These are phyloP conservation scores for Penicillium griseofulvum DNA, from an alignment of 2,329 filamentous ascomycete species.

Conservation along the genomic window DNA sequence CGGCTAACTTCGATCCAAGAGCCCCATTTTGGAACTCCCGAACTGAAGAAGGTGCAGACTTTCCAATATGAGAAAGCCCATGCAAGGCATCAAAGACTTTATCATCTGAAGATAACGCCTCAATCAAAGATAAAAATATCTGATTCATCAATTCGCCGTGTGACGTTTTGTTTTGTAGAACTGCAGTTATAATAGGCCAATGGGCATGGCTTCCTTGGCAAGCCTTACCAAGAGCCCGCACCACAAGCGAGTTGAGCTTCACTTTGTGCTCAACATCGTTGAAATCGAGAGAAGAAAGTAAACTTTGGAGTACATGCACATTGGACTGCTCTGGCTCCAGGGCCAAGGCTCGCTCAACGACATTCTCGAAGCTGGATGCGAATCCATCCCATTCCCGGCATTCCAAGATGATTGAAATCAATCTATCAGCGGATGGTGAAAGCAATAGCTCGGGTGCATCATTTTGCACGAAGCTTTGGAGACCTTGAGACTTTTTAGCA, in stretches of 20 bases:
- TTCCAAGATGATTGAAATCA: slow-evolving; percentile 64
- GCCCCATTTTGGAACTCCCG: slow-evolving; percentile 44
- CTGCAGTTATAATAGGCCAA: slow-evolving; percentile 41
- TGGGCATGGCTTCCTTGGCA: slow-evolving; percentile 35
- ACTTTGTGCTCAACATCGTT: slow-evolving; percentile 36
- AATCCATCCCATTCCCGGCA: slow-evolving; percentile 48
- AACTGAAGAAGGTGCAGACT: slow-evolving; percentile 41
- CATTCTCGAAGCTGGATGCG: slow-evolving; percentile 39
- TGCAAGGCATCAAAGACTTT: slow-evolving; percentile 38
- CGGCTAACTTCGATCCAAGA: slow-evolving; percentile 52
- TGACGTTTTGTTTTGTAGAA: slow-evolving; percentile 39
- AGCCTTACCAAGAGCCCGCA: slow-evolving; percentile 36
- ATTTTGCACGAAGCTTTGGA: slow-evolving; percentile 54
- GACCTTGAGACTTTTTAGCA: slow-evolving; percentile 40
- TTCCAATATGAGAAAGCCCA: slow-evolving; percentile 47
- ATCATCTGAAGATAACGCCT: slow-evolving; percentile 41
- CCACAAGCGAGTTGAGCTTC: slow-evolving; percentile 36
- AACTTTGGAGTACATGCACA: slow-evolving; percentile 36
- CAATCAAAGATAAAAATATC: slow-evolving; percentile 41
- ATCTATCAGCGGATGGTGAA: slow-evolving; percentile 65
- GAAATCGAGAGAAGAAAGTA: slow-evolving; percentile 39
- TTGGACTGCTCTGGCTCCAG: slow-evolving; percentile 33
- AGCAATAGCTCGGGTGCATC: slow-evolving; percentile 59
- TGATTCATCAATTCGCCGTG: slow-evolving; percentile 33
- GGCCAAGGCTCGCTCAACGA: slow-evolving; percentile 36